Evolutionary conservation across 2,329 filamentous ascomycete genomes (phyloP).

Genomic region (Madurella fahalii): DNA sequence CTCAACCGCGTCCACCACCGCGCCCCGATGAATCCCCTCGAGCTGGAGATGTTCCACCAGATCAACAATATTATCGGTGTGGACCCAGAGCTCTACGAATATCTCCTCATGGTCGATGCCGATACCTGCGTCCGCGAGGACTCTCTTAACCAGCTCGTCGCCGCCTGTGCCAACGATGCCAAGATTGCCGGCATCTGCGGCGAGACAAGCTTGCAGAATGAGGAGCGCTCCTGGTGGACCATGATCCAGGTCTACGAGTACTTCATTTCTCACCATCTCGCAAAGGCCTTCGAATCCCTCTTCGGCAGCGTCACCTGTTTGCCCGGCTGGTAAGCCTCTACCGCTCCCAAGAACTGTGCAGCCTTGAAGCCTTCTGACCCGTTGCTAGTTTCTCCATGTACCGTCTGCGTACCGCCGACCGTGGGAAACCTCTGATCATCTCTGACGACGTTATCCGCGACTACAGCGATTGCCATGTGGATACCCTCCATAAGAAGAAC

Average conservation of each 20-base stretch:
- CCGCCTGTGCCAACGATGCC: conserved; percentile 86
- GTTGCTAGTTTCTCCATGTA: conserved; percentile 92
- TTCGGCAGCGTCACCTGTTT: conserved; percentile 98
- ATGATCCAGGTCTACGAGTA: conserved; percentile 99
- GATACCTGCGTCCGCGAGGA: conserved; percentile 94
- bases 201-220: conserved; percentile 93
- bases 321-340: conserved; percentile 81
- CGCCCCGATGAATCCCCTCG: conserved; percentile 88
- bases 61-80: conserved; percentile 99
- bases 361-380: conserved; percentile 34
- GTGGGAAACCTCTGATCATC: conserved; percentile 91
- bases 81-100: conserved; percentile 95
- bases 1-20: conserved; percentile 96
- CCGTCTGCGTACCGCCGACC: conserved; percentile 86
- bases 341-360: not conserved
- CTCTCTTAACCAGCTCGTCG: conserved; percentile 85
- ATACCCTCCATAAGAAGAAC: conserved; percentile 97
- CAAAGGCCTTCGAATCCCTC: conserved; percentile 95
- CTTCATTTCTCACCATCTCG: conserved; percentile 95
- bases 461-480: conserved; percentile 83
- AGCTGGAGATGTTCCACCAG: conserved; percentile 98
- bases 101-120: conserved; percentile 94
- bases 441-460: conserved; percentile 82
- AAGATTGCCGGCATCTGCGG: conserved; percentile 98
- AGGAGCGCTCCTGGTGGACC: conserved; percentile 94